phyloP scores from a whole-genome alignment of 768 basidiomycete species.

The Trametes gibbosa region DNA sequence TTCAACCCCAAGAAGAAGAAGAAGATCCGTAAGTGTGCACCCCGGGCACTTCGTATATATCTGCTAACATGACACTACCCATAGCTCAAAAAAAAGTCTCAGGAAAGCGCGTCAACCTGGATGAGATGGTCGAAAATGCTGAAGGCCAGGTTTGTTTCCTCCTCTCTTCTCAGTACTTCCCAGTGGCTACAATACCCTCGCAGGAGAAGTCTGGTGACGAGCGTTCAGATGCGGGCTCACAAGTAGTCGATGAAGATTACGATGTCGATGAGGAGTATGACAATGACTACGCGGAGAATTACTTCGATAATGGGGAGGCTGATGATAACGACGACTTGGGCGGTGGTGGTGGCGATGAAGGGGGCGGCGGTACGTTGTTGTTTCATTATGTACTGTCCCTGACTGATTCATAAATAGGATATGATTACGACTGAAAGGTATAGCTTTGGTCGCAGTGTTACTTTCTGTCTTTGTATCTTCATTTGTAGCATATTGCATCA shows the following conservation, averaged over 20 bases:
- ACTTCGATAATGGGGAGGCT: slow-evolving; percentile 86
- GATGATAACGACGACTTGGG: slow-evolving; percentile 80
- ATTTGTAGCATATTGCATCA: too few relatives aligned
- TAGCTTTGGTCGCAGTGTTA: too few relatives aligned
- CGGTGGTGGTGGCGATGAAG: slow-evolving; percentile 64
- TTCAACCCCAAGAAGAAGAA: slow-evolving; percentile 73
- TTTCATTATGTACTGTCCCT: neutral
- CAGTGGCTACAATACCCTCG: slow-evolving; percentile 1
- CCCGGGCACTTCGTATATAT: too few relatives aligned
- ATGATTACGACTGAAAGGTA: slow-evolving; percentile 26
- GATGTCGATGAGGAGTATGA: slow-evolving; percentile 90
- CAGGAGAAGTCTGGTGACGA: slow-evolving; percentile 75
- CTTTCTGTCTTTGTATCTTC: too few relatives aligned
- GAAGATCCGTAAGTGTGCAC: slow-evolving; percentile 22
- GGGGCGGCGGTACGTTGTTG: slow-evolving; percentile 47
- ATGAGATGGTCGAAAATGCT: slow-evolving; percentile 63
- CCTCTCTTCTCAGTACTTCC: neutral
- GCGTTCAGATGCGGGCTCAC: slow-evolving; percentile 63
- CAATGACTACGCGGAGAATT: slow-evolving; percentile 88
- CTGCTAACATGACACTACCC: too few relatives aligned
- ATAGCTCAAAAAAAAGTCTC: slow-evolving; percentile 28
- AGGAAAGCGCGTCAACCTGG: slow-evolving; percentile 55
- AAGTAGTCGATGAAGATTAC: slow-evolving; percentile 68
- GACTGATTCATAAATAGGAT: slow-evolving; percentile 12
- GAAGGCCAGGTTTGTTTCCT: slow-evolving; percentile 48